phyloP scores from a whole-genome alignment of 495 filamentous ascomycete species.

The Baudoinia panamericana region DNA sequence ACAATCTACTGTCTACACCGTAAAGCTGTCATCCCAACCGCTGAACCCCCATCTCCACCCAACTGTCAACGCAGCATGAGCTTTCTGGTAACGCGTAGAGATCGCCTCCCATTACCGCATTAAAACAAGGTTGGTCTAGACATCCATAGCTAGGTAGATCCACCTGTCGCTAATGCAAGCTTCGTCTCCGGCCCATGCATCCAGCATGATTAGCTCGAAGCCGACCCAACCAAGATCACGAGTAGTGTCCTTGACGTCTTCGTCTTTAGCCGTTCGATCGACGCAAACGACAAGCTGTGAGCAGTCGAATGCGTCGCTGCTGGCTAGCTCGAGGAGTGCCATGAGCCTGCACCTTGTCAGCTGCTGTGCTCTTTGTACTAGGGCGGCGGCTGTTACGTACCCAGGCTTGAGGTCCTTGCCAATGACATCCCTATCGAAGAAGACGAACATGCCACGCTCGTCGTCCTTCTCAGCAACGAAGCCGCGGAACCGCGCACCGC shows the following conservation, averaged over 20 bases:
- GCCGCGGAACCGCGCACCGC: conserved; percentile 68
- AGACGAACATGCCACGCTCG: conserved; percentile 69
- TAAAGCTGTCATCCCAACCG: too few species aligned
- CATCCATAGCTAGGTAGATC: conserved; percentile 77
- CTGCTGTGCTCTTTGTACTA: too few species aligned
- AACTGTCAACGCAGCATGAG: too few species aligned
- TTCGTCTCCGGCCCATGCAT: conserved; percentile 47
- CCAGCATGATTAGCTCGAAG: conserved; percentile 66
- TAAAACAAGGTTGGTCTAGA: too few species aligned
- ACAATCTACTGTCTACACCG: too few species aligned
- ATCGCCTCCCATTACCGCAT: too few species aligned
- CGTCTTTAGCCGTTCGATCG: conserved; percentile 45
- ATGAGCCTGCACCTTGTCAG: conserved; percentile 65
- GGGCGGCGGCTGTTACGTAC: too few species aligned
- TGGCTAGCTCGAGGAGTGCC: conserved; percentile 76
- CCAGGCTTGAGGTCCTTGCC: conserved; percentile 72
- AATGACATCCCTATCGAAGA: conserved; percentile 60
- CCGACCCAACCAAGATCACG: conserved; percentile 86
- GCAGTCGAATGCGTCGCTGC: conserved; percentile 54
- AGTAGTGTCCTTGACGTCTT: conserved; percentile 47
- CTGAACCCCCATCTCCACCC: too few species aligned
- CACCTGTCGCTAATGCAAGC: conserved; percentile 57
- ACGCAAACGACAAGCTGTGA: conserved; percentile 68
- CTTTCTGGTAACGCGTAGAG: too few species aligned
- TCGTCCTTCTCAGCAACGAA: conserved; percentile 54